Evolutionary conservation across 164 flowering plant genomes (phyloP).

Genomic region (Kingdonia uniflora): DNA sequence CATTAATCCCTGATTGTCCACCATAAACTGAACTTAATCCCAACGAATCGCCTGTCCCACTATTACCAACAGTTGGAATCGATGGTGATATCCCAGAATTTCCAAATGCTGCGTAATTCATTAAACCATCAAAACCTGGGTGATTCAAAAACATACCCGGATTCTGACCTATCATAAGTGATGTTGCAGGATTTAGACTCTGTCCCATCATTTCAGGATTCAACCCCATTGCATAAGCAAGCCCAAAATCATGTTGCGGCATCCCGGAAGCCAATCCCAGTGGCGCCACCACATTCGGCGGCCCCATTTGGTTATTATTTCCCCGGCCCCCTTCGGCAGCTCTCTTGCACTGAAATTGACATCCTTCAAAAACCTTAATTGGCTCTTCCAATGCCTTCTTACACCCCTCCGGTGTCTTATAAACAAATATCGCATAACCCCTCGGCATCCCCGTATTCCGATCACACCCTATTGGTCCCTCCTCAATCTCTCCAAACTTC

Average conservation of each 20-base stretch:
- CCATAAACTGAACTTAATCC: conserved; percentile 17
- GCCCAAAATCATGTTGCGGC: neutral
- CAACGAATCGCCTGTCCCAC: conserved; percentile 6
- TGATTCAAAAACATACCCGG: conserved; percentile 5
- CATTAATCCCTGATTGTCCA: conserved; percentile 23
- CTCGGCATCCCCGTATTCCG: conserved; percentile 25
- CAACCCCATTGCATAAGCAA: neutral
- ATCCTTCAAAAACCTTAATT: conserved; percentile 25
- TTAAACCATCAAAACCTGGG: conserved; percentile 2
- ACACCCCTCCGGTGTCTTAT: conserved; percentile 25
- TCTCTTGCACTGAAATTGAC: conserved; percentile 20
- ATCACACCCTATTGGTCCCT: conserved; percentile 25
- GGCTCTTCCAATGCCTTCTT: conserved; percentile 37
- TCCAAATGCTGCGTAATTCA: conserved; percentile 8
- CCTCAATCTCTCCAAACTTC: conserved; percentile 38
- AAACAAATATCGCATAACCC: conserved; percentile 32
- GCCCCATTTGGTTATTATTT: conserved; percentile 9
- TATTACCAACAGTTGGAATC: neutral
- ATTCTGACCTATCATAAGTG: neutral
- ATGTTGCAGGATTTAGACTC: neutral
- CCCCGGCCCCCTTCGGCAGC: conserved; percentile 17
- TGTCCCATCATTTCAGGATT: conserved; percentile 13
- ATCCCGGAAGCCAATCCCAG: neutral
- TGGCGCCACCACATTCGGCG: conserved; percentile 1
- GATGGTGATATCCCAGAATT: neutral